A percentile compares a stretch with the other conserved stretches of the same genome.
Conservation (phyloP, 2,329 filamentous ascomycete genomes). For the Neoscytalidium dimidiatum region DNA sequence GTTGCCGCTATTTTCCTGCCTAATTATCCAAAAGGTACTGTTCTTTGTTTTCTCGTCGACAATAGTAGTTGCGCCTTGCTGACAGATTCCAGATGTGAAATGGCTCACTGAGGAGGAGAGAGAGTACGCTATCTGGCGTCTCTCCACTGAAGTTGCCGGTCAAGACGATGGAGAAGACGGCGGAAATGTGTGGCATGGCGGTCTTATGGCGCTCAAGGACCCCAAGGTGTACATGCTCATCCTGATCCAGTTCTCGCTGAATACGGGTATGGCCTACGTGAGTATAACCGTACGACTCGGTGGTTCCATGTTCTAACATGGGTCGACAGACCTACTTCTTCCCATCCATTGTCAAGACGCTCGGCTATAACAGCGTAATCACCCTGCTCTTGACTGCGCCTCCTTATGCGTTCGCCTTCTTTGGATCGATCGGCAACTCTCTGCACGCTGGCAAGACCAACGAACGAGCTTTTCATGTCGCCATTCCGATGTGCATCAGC, state of each 20-base stretch:
- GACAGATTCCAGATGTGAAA: constrained; percentile 58
- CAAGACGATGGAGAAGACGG: constrained; percentile 56
- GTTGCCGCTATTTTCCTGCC: constrained; percentile 38
- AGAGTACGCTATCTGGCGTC: constrained; percentile 46
- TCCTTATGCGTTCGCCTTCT: constrained; percentile 61
- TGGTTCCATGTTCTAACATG: constrained; percentile 42
- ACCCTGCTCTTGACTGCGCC: constrained; percentile 39
- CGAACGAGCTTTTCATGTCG: constrained; percentile 44
- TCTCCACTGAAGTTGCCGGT: constrained; percentile 60
- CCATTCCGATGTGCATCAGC: constrained; percentile 52
- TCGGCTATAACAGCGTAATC: constrained; percentile 23
- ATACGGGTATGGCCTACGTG: constrained; percentile 59
- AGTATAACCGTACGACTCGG: not conserved
- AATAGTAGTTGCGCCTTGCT: not conserved
- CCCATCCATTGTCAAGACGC: constrained; percentile 50
- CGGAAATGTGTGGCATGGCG: constrained; percentile 55
- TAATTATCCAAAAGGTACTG: constrained; percentile 35
- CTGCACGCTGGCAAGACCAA: constrained; percentile 45
- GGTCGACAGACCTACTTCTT: constrained; percentile 62
- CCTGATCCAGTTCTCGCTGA: constrained; percentile 42
- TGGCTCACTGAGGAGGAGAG: constrained; percentile 36
- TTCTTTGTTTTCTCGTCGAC: not conserved
- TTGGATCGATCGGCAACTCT: constrained; percentile 50
- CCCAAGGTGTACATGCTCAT: constrained; percentile 66
- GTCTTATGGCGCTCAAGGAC: constrained; percentile 62